Base-by-base conservation (phyloP, 1,284 basidiomycete species). In the Tilletia indica region DNA sequence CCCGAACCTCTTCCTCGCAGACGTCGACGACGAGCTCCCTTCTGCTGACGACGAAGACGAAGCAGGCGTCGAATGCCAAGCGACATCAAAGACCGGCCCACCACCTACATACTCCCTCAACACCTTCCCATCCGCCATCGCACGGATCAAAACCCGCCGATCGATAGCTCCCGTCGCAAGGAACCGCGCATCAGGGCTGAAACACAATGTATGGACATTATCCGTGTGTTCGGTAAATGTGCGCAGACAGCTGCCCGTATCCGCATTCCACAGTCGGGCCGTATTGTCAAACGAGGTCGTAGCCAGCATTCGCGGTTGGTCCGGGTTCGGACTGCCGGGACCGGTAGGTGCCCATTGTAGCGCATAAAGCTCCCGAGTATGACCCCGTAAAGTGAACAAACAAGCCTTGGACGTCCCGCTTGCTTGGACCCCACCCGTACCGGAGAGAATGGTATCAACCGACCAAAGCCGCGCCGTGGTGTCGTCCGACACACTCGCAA, bases 401-500 rank as follows among this genome's bases (percentile, higher is more conserved):
- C 78, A 70, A 0, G 73, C 75, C 67, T 77, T 75, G 68, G 48
- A 21, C 9, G 45, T 47, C 12, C 66, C 45, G 45, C 21, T 48
- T 12, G 31, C 31, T 25, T 68, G 66, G 21, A 25, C 39, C n/a
- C 42, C 66, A 34, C 48, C 45, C 38, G 45, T 9, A 6, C 66
- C 45, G 12, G 66, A 21, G n/a, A 67, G 21, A 4, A 54, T 16
- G 4, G 68, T 14, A 19, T 80, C 78, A 9, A 84, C 56, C 4
- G 75, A 71, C 82, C 82, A 84, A 47, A 84, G 78, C 70, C 77
- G 76, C 42, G 77, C 79, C 1, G 80, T 79, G 8, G 51, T 73
- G 72, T 84, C 83, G 69, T 84, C 83, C 8, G 82, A 83, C 0
- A 78, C 83, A 8, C 76, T 78, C 3, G 83, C 83, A 31, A 84